Evolutionary conservation across 2,329 filamentous ascomycete genomes (phyloP).

Genomic region (Phaeosphaeria sp.): DNA sequence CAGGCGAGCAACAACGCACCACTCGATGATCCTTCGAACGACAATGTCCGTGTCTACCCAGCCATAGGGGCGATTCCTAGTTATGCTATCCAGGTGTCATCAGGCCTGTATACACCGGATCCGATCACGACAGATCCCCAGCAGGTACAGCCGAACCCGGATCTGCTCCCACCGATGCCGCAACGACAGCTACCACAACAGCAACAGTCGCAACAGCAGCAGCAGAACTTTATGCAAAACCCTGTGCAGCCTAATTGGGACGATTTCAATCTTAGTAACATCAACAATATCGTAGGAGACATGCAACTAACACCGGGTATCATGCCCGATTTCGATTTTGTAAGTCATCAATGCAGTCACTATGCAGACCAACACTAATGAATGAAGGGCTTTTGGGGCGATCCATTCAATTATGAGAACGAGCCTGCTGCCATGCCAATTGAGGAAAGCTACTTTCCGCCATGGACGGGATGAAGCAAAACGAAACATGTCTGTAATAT

Average conservation of each 20-base stretch:
- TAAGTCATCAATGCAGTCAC: constrained; percentile 17
- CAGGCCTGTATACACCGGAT: constrained; percentile 11
- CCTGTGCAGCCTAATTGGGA: constrained; percentile 26
- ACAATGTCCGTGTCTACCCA: constrained; percentile 22
- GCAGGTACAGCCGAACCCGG: constrained; percentile 9
- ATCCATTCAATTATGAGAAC: constrained; percentile 43
- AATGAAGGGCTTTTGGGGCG: constrained; percentile 45
- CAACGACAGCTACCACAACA: constrained; percentile 10
- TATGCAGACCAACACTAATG: constrained; percentile 13
- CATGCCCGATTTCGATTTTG: constrained; percentile 47
- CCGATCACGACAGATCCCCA: constrained; percentile 4
- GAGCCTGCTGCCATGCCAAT: constrained; percentile 30
- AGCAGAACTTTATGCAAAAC: constrained; percentile 4
- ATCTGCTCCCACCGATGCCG: constrained; percentile 9
- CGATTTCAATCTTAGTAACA: constrained; percentile 42
- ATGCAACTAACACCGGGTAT: constrained; percentile 29
- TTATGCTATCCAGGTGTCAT: constrained; percentile 17
- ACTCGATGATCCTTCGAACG: constrained; percentile 11
- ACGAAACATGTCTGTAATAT: not conserved
- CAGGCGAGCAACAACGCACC: constrained; percentile 9
- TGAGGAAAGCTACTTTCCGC: constrained; percentile 27
- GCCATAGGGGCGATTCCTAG: constrained; percentile 20
- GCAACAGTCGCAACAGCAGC: constrained; percentile 2
- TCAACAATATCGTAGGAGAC: constrained; percentile 42
- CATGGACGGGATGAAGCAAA: constrained; percentile 20